phyloP scores from a whole-genome alignment of 2,329 filamentous ascomycete genomes.

The Calonectria honghensis region DNA sequence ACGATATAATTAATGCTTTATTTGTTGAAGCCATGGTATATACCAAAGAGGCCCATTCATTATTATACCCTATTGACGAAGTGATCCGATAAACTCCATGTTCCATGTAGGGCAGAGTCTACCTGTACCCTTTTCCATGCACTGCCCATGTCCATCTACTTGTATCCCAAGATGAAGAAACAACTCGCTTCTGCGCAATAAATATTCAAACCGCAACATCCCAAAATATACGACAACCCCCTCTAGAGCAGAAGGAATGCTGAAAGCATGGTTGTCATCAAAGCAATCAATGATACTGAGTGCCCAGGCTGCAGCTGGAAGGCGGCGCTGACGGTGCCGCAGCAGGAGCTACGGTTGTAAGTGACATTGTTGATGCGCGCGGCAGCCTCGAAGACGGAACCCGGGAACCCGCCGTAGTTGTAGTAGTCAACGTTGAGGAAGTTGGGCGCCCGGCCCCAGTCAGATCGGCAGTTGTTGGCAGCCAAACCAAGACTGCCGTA shows the following conservation, averaged over 20 bases:
- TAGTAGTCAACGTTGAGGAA: conserved; percentile 92
- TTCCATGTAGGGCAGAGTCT: conserved; percentile 24
- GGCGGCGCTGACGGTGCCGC: conserved; percentile 66
- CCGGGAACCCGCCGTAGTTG: conserved; percentile 79
- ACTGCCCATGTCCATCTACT: conserved; percentile 44
- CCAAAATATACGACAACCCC: conserved; percentile 8
- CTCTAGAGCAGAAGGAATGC: conserved; percentile 49
- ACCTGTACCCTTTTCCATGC: conserved; percentile 25
- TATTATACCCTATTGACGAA: conserved; percentile 16
- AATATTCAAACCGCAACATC: conserved; percentile 7
- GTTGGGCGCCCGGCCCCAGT: conserved; percentile 83
- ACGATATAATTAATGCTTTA: neutral
- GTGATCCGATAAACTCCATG: conserved; percentile 29
- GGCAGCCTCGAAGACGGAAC: conserved; percentile 86
- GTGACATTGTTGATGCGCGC: conserved; percentile 83
- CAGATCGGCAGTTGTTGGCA: conserved; percentile 75
- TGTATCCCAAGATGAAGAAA: conserved; percentile 38
- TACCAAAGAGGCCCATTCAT: neutral
- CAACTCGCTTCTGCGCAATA: conserved; percentile 43
- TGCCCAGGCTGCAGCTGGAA: conserved; percentile 44
- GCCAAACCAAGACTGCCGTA: conserved; percentile 79
- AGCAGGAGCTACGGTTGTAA: conserved; percentile 75
- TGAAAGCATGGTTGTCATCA: conserved; percentile 49
- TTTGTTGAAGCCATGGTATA: neutral
- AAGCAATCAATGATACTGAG: conserved; percentile 45